Evolutionary conservation across 1,139 yeast genomes (phyloP).

Genomic region (Yamadazyma taylorii): DNA sequence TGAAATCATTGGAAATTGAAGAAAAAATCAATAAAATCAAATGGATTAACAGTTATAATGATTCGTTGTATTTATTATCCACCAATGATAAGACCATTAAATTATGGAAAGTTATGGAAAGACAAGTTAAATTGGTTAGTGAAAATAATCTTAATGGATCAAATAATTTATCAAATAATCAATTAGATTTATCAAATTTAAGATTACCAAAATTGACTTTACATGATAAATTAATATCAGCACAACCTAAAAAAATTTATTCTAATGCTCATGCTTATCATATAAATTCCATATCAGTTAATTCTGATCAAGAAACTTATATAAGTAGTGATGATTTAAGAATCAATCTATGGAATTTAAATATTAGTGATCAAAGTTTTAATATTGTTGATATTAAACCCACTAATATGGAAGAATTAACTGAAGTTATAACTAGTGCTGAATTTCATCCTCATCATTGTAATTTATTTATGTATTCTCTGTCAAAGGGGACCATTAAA

Average conservation of each 20-base stretch:
- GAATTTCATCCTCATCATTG: slow-evolving; percentile 95
- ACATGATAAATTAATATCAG: slow-evolving; percentile 93
- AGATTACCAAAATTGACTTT: slow-evolving; percentile 84
- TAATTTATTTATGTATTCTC: slow-evolving; percentile 94
- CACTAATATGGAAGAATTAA: slow-evolving; percentile 96
- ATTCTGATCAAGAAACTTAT: slow-evolving; percentile 95
- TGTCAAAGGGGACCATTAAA: slow-evolving; percentile 94
- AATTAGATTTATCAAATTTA: slow-evolving; percentile 37
- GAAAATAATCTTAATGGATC: slow-evolving; percentile 76
- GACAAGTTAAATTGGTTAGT: slow-evolving; percentile 86
- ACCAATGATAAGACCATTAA: slow-evolving; percentile 98
- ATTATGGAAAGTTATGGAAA: slow-evolving; percentile 94
- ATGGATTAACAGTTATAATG: slow-evolving; percentile 89
- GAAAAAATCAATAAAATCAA: slow-evolving; percentile 97
- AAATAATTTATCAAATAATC: slow-evolving; percentile 22
- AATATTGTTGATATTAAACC: slow-evolving; percentile 98
- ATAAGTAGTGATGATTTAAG: slow-evolving; percentile 92
- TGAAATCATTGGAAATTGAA: slow-evolving; percentile 94
- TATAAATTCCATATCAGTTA: slow-evolving; percentile 91
- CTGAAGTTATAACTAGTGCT: slow-evolving; percentile 97
- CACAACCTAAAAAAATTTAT: slow-evolving; percentile 89
- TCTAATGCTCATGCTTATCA: slow-evolving; percentile 98
- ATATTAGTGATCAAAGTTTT: slow-evolving; percentile 92
- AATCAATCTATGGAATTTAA: slow-evolving; percentile 93
- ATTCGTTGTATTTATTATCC: slow-evolving; percentile 83